Conservation (phyloP, 768 basidiomycete genomes). For the Aureoboletus auriporus region DNA sequence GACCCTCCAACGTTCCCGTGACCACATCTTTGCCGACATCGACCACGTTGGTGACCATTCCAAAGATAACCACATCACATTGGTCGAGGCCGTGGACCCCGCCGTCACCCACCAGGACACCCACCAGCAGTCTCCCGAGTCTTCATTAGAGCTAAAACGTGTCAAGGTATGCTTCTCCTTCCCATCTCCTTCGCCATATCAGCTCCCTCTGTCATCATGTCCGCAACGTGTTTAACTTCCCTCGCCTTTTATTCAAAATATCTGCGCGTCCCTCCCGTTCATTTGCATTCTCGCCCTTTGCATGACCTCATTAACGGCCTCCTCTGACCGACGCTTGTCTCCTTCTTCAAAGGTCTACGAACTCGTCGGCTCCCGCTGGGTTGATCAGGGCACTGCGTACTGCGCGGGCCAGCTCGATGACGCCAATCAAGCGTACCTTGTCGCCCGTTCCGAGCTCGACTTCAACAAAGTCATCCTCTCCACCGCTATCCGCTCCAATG, state of each 20-base stretch:
- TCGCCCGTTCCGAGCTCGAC: slow-evolving; percentile 78
- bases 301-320: slow-evolving; percentile 30
- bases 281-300: slow-evolving; percentile 20
- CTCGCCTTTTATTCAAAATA: slow-evolving; percentile 14
- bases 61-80: slow-evolving; percentile 31
- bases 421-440: slow-evolving; percentile 71
- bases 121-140: slow-evolving; percentile 59
- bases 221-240: slow-evolving; percentile 22
- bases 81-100: slow-evolving; percentile 35
- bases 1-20: slow-evolving; percentile 27
- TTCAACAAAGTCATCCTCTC: slow-evolving; percentile 70
- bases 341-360: slow-evolving; percentile 76
- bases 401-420: slow-evolving; percentile 87
- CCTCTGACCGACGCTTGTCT: slow-evolving; percentile 27
- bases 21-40: slow-evolving; percentile 31
- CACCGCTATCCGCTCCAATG: slow-evolving; percentile 75
- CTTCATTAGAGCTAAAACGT: slow-evolving; percentile 77
- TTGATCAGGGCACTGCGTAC: slow-evolving; percentile 95
- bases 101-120: slow-evolving; percentile 48
- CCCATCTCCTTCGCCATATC: slow-evolving; percentile 15
- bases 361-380: slow-evolving; percentile 87
- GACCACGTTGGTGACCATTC: slow-evolving; percentile 31
- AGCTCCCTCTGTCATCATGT: slow-evolving; percentile 18
- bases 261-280: slow-evolving; percentile 14
- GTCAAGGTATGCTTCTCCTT: slow-evolving; percentile 60